Percentiles rank a stretch among this genome's conserved stretches.
phyloP scores from a whole-genome alignment of 768 basidiomycete species.

The Kwoniella heveanensis region DNA sequence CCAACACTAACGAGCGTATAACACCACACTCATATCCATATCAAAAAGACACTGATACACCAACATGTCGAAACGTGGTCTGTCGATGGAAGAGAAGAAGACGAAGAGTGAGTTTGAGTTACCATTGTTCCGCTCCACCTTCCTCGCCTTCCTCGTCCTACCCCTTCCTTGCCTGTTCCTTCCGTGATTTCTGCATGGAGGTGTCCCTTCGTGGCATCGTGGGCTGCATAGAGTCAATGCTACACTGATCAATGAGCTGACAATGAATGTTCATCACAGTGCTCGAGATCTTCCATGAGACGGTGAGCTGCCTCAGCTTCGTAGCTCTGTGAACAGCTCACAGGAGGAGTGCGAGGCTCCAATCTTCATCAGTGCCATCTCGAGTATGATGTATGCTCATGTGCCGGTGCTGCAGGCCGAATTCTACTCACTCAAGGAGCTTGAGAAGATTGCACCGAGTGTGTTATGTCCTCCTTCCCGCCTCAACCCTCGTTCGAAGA shows the following conservation, averaged over 20 bases:
- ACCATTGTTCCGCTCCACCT: not conserved
- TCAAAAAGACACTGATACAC: no score
- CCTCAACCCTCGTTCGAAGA: not conserved
- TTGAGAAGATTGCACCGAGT: conserved; percentile 68
- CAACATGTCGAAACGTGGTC: conserved; percentile 64
- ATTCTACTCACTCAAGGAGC: conserved; percentile 85
- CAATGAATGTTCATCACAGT: no score
- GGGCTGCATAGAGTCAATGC: no score
- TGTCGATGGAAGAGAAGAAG: conserved; percentile 88
- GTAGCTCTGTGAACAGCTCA: no score
- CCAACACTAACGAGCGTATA: no score
- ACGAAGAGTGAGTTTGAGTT: conserved; percentile 60
- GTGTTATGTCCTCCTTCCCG: conserved; percentile 14
- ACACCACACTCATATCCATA: not conserved
- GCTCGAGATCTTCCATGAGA: conserved; percentile 91
- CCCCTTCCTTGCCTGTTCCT: no score
- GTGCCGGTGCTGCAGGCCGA: conserved; percentile 64
- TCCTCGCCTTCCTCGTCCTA: no score
- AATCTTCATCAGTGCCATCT: not conserved
- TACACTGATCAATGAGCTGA: no score
- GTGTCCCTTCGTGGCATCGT: no score
- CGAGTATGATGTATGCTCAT: not conserved
- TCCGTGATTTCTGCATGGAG: no score
- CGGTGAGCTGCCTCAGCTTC: conserved; percentile 59
- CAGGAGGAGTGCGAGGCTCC: no score